These are phyloP conservation scores for Botrytis galanthina DNA, from an alignment of 2,329 filamentous ascomycete genomes.

Conservation along the genomic window DNA sequence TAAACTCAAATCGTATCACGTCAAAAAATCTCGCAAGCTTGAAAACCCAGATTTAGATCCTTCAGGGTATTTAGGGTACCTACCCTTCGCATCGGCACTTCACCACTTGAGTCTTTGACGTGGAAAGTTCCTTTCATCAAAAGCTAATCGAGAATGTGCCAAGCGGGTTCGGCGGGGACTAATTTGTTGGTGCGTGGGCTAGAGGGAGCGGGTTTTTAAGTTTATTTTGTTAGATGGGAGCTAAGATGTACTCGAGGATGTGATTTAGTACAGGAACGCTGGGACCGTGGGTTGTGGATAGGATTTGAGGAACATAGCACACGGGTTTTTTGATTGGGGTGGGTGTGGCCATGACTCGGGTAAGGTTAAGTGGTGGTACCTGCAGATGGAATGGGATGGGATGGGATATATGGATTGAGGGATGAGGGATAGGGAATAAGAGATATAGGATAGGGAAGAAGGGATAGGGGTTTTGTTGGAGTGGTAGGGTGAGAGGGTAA, in stretches of 20 bases:
- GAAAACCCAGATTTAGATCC: neutral
- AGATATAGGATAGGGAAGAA: neutral
- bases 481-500: too few relatives aligned
- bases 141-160: neutral
- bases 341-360: neutral
- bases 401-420: neutral
- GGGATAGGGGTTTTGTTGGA: neutral
- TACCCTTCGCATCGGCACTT: neutral
- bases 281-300: neutral
- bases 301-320: neutral
- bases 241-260: too few relatives aligned
- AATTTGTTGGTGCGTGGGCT: neutral
- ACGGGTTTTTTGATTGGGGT: neutral
- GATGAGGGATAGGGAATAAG: too few relatives aligned
- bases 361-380: neutral
- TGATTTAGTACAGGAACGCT: neutral
- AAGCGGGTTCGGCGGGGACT: neutral
- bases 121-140: neutral
- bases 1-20: neutral
- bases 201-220: neutral
- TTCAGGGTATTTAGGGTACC: neutral
- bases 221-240: neutral
- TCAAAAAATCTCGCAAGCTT: neutral
- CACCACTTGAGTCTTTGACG: neutral
- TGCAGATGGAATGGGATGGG: neutral